These are phyloP conservation scores for Cymbopogon flexuosus DNA, from an alignment of 202 grass and related monocot species.

Conservation along the genomic window DNA sequence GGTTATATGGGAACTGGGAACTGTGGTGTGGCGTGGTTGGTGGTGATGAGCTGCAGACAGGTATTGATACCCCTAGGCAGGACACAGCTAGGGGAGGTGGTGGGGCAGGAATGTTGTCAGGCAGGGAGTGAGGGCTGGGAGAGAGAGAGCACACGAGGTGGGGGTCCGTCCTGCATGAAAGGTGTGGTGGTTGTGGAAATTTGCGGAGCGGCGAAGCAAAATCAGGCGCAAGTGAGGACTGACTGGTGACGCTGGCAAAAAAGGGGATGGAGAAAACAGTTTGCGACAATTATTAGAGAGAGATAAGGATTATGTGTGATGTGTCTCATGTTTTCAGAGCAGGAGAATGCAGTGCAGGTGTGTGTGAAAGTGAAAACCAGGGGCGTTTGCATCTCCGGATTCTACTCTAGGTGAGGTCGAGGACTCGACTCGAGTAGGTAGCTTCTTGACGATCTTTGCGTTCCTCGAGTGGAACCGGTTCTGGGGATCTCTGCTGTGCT, in stretches of 20 bases:
- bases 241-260: background rate
- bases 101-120: conserved; percentile 28
- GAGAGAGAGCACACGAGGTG: background rate
- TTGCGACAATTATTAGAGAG: conserved; percentile 24
- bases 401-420: background rate
- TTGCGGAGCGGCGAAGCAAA: conserved; percentile 49
- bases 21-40: conserved; percentile 30
- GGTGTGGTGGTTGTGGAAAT: conserved; percentile 42
- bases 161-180: conserved; percentile 3
- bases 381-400: background rate
- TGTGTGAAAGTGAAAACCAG: conserved; percentile 14
- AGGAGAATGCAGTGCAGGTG: conserved; percentile 7
- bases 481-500: background rate
- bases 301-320: background rate
- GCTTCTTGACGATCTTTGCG: too few species aligned
- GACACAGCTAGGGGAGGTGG: conserved; percentile 35
- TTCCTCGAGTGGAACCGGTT: conserved; percentile 10
- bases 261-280: background rate
- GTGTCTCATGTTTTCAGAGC: background rate
- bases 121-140: background rate
- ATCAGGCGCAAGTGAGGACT: conserved; percentile 29
- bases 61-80: conserved; percentile 39
- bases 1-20: conserved; percentile 33
- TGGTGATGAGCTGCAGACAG: conserved; percentile 32
- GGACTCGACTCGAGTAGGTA: too few species aligned